These are phyloP conservation scores for Penicillium verrucosum DNA, from an alignment of 2,329 filamentous ascomycete species.

Conservation along the genomic window DNA sequence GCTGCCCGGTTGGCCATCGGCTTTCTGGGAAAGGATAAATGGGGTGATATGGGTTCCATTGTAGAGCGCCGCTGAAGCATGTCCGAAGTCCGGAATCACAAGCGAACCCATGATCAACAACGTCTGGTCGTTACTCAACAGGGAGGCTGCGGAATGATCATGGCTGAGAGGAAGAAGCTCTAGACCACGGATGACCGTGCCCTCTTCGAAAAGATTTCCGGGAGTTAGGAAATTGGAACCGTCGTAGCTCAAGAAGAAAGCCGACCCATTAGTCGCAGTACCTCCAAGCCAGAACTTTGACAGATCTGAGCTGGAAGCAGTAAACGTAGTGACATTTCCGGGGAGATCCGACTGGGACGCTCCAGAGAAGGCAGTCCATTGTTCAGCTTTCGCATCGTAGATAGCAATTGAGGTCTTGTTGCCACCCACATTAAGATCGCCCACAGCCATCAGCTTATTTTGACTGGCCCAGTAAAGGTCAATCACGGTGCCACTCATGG, in stretches of 20 bases:
- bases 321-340: slow-evolving; percentile 74
- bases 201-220: slow-evolving; percentile 59
- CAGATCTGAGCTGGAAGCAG: slow-evolving; percentile 67
- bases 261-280: slow-evolving; percentile 61
- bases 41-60: slow-evolving; percentile 76
- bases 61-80: slow-evolving; percentile 80
- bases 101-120: slow-evolving; percentile 85
- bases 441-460: slow-evolving; percentile 70
- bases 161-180: slow-evolving; percentile 73
- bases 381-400: slow-evolving; percentile 66
- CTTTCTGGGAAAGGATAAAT: slow-evolving; percentile 72
- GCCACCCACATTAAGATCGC: slow-evolving; percentile 67
- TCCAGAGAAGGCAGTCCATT: slow-evolving; percentile 61
- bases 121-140: slow-evolving; percentile 65
- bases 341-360: slow-evolving; percentile 57
- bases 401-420: slow-evolving; percentile 66
- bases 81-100: slow-evolving; percentile 70
- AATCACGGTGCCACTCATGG: slow-evolving; percentile 67
- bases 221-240: slow-evolving; percentile 67
- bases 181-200: slow-evolving; percentile 71
- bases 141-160: slow-evolving; percentile 61
- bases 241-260: slow-evolving; percentile 80
- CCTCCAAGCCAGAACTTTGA: slow-evolving; percentile 81
- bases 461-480: slow-evolving; percentile 73
- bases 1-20: slow-evolving; percentile 64